phyloP scores from a whole-genome alignment of 768 basidiomycete genomes.

The Amanita phalloides region DNA sequence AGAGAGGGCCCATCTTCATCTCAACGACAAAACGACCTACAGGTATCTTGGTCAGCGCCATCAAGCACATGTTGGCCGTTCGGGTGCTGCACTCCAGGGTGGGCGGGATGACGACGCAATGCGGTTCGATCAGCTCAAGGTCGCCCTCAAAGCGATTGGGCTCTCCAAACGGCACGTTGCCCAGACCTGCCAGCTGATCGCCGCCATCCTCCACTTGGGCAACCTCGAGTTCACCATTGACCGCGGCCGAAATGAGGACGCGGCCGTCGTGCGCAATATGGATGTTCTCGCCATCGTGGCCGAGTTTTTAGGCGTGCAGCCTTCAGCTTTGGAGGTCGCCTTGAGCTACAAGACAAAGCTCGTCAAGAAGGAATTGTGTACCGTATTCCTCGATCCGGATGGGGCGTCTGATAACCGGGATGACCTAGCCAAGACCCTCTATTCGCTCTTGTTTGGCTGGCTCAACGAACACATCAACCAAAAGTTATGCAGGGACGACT shows the following conservation, averaged over 20 bases:
- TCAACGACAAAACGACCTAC: conserved; percentile 72
- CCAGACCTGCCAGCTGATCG: conserved; percentile 89
- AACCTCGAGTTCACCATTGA: conserved; percentile 90
- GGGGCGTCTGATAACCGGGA: conserved; percentile 90
- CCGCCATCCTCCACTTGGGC: conserved; percentile 93
- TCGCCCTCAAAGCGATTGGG: conserved; percentile 87
- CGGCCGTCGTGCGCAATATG: conserved; percentile 81
- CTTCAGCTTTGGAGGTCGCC: conserved; percentile 61
- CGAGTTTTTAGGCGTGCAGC: conserved; percentile 81
- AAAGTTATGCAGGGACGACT: conserved; percentile 89
- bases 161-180: conserved; percentile 93
- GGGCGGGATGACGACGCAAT: conserved; percentile 72
- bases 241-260: conserved; percentile 77
- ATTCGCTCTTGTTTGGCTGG: conserved; percentile 93
- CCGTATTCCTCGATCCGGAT: conserved; percentile 91
- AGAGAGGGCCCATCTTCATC: conserved; percentile 80
- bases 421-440: conserved; percentile 87
- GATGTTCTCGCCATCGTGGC: conserved; percentile 78
- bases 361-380: conserved; percentile 94
- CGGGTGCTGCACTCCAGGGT: conserved; percentile 10
- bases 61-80: conserved; percentile 20
- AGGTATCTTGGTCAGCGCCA: conserved; percentile 74
- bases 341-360: conserved; percentile 89
- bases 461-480: conserved; percentile 95
- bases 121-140: conserved; percentile 89